Percentiles rank a stretch among this genome's conserved stretches.
Conservation (phyloP, 352 stramenopile species). For the Phytophthora nicotianae region DNA sequence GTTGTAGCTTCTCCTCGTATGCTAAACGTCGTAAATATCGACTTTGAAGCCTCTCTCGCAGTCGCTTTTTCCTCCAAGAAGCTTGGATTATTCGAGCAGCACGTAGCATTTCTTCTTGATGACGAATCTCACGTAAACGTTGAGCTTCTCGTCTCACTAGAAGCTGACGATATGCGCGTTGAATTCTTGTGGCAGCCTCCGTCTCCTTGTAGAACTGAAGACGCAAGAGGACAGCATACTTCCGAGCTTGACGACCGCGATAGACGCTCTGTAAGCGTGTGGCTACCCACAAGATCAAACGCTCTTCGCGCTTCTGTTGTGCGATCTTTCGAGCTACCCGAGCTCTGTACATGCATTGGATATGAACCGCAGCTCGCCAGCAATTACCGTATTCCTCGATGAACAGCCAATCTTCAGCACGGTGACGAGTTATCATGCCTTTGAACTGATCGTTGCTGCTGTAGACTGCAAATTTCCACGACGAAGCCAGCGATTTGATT, state of each 20-base stretch:
- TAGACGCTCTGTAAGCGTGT: constrained; percentile 69
- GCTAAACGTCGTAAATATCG: constrained; percentile 24
- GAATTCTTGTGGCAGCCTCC: constrained; percentile 62
- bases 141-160: constrained; percentile 19
- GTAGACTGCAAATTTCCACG: constrained; percentile 68
- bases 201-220: constrained; percentile 62
- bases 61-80: constrained; percentile 49
- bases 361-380: constrained; percentile 65
- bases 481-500: constrained; percentile 55
- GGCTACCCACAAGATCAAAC: constrained; percentile 56
- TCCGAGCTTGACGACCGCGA: constrained; percentile 62
- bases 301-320: constrained; percentile 51
- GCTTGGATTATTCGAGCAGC: constrained; percentile 47
- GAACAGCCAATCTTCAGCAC: constrained; percentile 78
- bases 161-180: constrained; percentile 43
- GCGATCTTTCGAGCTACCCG: constrained; percentile 50
- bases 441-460: constrained; percentile 59
- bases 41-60: constrained; percentile 38
- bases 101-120: constrained; percentile 23
- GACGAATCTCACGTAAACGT: constrained; percentile 19
- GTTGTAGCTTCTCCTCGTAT: constrained; percentile 28
- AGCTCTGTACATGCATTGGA: constrained; percentile 74
- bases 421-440: constrained; percentile 75
- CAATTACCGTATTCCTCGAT: constrained; percentile 88
- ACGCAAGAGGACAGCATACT: constrained; percentile 43